Conservation (phyloP, 2,329 filamentous ascomycete genomes). For the Teratosphaeria epicoccoides region DNA sequence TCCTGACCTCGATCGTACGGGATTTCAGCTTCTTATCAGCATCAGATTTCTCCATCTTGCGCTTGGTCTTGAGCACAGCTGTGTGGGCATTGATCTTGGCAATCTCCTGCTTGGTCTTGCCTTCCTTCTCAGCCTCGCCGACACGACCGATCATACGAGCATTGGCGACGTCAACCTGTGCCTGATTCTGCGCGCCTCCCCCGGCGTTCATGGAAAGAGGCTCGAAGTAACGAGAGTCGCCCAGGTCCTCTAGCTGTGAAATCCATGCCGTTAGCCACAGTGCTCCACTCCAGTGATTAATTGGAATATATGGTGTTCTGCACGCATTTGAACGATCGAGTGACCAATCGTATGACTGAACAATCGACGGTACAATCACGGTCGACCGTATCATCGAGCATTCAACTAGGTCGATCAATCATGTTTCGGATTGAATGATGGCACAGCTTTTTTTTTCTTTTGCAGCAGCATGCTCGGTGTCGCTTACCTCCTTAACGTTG, state of each 20-base stretch:
- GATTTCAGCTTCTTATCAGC: conserved; percentile 69
- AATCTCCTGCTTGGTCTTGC: conserved; percentile 73
- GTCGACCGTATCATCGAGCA: not conserved
- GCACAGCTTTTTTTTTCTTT: no score
- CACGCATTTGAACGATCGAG: no score
- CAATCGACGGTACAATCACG: no score
- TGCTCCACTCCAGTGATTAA: no score
- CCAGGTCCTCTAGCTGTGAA: conserved; percentile 58
- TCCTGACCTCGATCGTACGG: conserved; percentile 59
- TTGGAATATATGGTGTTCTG: no score
- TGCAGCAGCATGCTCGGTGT: not conserved
- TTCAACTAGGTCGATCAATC: not conserved
- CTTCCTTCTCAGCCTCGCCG: conserved; percentile 66
- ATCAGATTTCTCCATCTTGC: conserved; percentile 65
- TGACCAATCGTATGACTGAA: no score
- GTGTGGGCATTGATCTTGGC: conserved; percentile 82
- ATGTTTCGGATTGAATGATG: not conserved
- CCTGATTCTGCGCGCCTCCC: conserved; percentile 74
- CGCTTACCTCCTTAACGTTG: conserved; percentile 60
- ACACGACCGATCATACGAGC: conserved; percentile 56
- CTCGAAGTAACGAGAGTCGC: conserved; percentile 71
- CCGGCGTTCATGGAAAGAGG: conserved; percentile 74
- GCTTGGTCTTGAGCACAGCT: conserved; percentile 72
- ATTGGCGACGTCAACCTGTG: conserved; percentile 51
- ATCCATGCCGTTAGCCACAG: not conserved